These are phyloP conservation scores for Pyrenophora graminea DNA, from an alignment of 2,329 filamentous ascomycete genomes.

Conservation along the genomic window DNA sequence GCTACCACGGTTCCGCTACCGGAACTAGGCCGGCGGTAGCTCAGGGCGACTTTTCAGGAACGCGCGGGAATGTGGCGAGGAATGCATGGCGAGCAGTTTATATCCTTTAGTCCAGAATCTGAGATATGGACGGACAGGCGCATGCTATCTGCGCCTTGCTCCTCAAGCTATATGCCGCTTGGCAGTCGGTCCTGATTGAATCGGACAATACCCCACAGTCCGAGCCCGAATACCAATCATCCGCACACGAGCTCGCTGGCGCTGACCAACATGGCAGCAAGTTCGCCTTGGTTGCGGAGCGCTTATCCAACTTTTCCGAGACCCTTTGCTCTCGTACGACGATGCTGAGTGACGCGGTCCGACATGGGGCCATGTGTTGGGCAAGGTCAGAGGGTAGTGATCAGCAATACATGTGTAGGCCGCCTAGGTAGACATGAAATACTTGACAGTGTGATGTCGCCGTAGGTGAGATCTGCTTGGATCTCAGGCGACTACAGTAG, in stretches of 20 bases:
- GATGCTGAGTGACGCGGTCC: neutral
- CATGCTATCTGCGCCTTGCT: conserved; percentile 3
- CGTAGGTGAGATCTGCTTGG: no score
- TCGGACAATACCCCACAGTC: conserved; percentile 14
- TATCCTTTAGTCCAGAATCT: conserved; percentile 1
- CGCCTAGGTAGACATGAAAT: no score
- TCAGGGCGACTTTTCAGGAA: conserved; percentile 15
- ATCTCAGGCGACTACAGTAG: no score
- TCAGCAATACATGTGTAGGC: neutral
- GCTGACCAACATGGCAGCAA: conserved; percentile 4
- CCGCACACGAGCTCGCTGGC: conserved; percentile 4
- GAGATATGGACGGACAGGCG: neutral
- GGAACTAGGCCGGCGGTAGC: conserved; percentile 7
- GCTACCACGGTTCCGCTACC: conserved; percentile 11
- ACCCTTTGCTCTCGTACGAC: neutral
- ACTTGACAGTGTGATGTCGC: no score
- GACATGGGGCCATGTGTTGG: no score
- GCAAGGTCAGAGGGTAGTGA: no score
- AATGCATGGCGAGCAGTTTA: conserved; percentile 5
- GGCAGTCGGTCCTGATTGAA: conserved; percentile 11
- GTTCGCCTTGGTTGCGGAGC: neutral
- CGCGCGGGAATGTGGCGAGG: conserved; percentile 6
- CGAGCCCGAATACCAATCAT: conserved; percentile 15
- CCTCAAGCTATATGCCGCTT: conserved; percentile 7
- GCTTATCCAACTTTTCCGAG: neutral